phyloP scores from a whole-genome alignment of 306 rosid genomes.

The Acacia crassicarpa region DNA sequence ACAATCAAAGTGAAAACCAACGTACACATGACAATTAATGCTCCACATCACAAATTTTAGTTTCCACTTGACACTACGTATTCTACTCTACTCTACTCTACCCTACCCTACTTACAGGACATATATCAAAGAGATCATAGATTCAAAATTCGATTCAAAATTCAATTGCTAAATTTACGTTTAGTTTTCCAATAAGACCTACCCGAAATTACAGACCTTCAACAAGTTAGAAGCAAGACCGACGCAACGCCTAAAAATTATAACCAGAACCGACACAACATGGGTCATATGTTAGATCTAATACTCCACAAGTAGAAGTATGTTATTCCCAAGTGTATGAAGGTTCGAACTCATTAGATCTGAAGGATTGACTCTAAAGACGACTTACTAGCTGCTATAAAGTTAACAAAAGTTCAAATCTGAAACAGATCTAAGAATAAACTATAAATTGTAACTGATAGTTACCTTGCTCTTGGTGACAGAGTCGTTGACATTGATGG shows the following conservation, averaged over 20 bases:
- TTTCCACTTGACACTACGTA: not conserved
- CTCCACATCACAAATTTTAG: not conserved
- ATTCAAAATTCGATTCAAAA: conserved; percentile 7
- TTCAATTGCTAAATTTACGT: not conserved
- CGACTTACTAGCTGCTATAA: not conserved
- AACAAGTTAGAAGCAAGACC: not conserved
- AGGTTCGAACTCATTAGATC: not conserved
- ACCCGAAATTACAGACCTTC: not conserved
- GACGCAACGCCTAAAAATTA: not conserved
- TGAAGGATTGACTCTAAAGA: not conserved
- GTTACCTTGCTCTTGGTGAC: conserved; percentile 98
- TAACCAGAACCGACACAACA: not conserved
- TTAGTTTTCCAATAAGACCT: not conserved
- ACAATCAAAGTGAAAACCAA: not conserved
- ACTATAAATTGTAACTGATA: not conserved
- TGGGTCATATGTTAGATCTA: not conserved
- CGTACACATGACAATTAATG: not conserved
- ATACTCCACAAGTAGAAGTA: not conserved
- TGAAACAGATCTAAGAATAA: conserved; percentile 17
- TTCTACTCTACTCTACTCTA: not conserved
- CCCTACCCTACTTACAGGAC: not conserved
- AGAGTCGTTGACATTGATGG: conserved; percentile 93
- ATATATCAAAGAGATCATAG: conserved; percentile 7
- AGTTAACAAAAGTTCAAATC: conserved; percentile 14
- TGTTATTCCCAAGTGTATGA: not conserved